Evolutionary conservation across 345 rosid species (phyloP).

Genomic region (Brassica rapa): DNA sequence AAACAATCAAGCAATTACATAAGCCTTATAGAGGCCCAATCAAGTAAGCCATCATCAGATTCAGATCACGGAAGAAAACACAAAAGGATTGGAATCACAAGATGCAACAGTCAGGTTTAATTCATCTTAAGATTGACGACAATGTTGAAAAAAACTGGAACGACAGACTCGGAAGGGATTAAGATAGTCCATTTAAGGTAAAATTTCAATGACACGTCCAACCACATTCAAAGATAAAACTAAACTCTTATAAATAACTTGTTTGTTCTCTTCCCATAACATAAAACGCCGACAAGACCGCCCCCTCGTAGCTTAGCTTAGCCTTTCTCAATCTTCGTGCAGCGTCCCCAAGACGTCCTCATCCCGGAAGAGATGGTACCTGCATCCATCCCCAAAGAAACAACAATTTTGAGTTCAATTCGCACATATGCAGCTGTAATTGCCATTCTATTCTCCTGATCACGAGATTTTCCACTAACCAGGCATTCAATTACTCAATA

Average conservation of each 20-base stretch:
- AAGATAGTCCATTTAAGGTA: background rate
- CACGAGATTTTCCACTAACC: background rate
- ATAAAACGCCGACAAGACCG: background rate
- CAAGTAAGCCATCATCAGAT: background rate
- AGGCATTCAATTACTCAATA: background rate
- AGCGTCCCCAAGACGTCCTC: slow-evolving; percentile 84
- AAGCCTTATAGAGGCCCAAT: too few species aligned
- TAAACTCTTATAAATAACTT: slow-evolving; percentile 9
- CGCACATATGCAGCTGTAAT: background rate
- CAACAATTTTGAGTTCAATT: background rate
- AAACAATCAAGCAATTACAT: too few species aligned
- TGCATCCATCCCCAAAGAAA: slow-evolving; percentile 36
- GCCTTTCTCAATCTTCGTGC: slow-evolving; percentile 47
- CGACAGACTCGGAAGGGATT: background rate
- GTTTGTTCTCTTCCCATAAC: background rate
- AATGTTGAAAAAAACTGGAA: background rate
- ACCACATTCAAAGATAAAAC: slow-evolving; percentile 13
- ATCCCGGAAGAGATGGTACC: slow-evolving; percentile 73
- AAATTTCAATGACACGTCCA: slow-evolving; percentile 5
- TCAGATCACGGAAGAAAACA: background rate
- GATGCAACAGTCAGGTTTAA: background rate
- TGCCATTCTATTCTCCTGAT: background rate
- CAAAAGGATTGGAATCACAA: background rate
- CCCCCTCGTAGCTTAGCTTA: too few species aligned
- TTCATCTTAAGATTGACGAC: background rate